Evolutionary conservation across 75 land plant genomes (phyloP).

Genomic region (Cupressus sempervirens): DNA sequence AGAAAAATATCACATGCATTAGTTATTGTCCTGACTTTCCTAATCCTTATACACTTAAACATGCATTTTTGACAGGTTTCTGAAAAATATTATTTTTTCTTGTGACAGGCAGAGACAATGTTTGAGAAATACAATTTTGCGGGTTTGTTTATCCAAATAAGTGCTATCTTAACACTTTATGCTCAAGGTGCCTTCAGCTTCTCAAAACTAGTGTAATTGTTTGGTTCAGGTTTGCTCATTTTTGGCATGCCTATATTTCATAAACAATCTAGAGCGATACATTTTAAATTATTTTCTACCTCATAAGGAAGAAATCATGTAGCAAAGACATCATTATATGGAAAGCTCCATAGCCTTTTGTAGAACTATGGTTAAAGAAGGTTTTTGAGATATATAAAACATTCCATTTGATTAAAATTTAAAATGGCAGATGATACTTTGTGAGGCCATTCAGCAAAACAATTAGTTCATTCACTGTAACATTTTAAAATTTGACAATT

Average conservation of each 20-base stretch:
- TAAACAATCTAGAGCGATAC: not conserved
- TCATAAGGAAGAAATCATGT: not conserved
- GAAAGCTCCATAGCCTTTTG: not conserved
- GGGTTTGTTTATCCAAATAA: constrained; percentile 46
- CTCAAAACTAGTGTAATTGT: not conserved
- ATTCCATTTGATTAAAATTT: too few species aligned
- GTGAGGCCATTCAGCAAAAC: not conserved
- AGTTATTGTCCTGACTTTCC: not conserved
- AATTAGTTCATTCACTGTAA: not conserved
- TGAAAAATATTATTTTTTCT: constrained; percentile 6
- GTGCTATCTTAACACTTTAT: constrained; percentile 49
- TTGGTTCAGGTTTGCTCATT: not conserved
- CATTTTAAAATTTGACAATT: not conserved
- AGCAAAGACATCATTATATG: not conserved
- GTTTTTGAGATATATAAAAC: not conserved
- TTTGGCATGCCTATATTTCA: not conserved
- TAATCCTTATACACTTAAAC: not conserved
- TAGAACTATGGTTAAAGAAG: not conserved
- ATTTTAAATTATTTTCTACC: not conserved
- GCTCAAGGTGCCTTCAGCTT: constrained; percentile 37
- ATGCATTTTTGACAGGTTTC: not conserved
- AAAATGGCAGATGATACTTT: not conserved
- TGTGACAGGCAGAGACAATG: constrained; percentile 41
- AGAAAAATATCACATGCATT: not conserved
- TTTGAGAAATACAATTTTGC: constrained; percentile 55